Percentiles rank a stretch among this genome's conserved stretches.
Conservation (phyloP, 2,329 filamentous ascomycete species). For the Byssoonygena ceratinophila region DNA sequence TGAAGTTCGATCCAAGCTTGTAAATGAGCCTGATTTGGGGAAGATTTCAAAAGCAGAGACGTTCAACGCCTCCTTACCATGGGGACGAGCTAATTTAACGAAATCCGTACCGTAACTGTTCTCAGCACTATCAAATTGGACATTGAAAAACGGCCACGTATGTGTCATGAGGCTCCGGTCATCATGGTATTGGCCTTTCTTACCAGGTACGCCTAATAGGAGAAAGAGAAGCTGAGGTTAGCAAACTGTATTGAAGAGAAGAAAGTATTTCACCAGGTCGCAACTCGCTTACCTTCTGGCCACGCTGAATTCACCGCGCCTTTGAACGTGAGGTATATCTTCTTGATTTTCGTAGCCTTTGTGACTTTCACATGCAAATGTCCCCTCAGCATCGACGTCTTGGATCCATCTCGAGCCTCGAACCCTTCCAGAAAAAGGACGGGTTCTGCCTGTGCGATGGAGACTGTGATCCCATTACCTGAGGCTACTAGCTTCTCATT, state of each 20-base stretch:
- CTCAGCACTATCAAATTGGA: constrained; percentile 49
- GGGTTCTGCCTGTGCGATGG: constrained; percentile 40
- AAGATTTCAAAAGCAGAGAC: constrained; percentile 29
- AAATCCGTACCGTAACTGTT: constrained; percentile 53
- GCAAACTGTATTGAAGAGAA: background rate
- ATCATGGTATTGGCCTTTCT: constrained; percentile 73
- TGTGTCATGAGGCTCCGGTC: constrained; percentile 79
- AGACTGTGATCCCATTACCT: constrained; percentile 40
- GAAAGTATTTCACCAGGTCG: too few species aligned
- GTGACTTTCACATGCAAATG: constrained; percentile 70
- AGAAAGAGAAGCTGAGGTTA: constrained; percentile 5
- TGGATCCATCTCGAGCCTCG: constrained; percentile 43
- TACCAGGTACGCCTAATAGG: constrained; percentile 62
- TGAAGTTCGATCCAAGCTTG: constrained; percentile 33
- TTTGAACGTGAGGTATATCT: constrained; percentile 73
- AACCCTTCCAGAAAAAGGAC: constrained; percentile 42
- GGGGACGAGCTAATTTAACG: constrained; percentile 46
- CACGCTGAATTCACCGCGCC: constrained; percentile 84
- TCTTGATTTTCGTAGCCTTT: constrained; percentile 88
- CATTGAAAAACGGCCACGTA: constrained; percentile 84
- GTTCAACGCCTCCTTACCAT: constrained; percentile 26
- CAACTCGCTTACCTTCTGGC: constrained; percentile 72
- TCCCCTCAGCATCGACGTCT: constrained; percentile 74
- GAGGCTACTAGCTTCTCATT: constrained; percentile 41
- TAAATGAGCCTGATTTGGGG: constrained; percentile 38